These are phyloP conservation scores for Xylariales sp. DNA, from an alignment of 2,329 filamentous ascomycete species.

Conservation along the genomic window DNA sequence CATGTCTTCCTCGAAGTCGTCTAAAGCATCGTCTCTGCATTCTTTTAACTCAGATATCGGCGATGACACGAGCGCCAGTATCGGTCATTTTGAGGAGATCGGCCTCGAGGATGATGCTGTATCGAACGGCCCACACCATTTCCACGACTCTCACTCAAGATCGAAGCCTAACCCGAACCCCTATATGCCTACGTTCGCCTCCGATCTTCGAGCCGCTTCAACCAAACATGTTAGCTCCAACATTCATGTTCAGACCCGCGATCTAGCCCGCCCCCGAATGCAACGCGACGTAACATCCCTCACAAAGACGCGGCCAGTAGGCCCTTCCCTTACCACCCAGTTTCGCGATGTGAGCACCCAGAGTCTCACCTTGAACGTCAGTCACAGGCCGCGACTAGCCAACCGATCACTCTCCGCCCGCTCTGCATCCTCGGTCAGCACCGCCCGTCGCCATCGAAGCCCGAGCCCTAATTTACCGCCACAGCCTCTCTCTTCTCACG, in stretches of 20 bases:
- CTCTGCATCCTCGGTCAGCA: conserved; percentile 55
- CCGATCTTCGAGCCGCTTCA: conserved; percentile 55
- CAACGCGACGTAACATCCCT: conserved; percentile 50
- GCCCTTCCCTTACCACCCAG: conserved; percentile 60
- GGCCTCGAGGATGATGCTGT: conserved; percentile 78
- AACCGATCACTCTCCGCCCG: conserved; percentile 53
- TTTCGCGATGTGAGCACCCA: conserved; percentile 59
- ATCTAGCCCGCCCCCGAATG: conserved; percentile 45
- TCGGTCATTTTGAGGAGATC: conserved; percentile 92
- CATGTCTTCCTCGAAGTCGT: conserved; percentile 85
- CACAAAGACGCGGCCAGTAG: conserved; percentile 55
- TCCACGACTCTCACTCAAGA: conserved; percentile 53
- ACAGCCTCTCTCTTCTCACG: conserved; percentile 57
- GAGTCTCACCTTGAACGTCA: conserved; percentile 50
- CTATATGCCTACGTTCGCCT: conserved; percentile 61
- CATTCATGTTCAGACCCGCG: conserved; percentile 47
- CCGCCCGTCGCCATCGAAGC: conserved; percentile 59
- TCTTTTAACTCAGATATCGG: conserved; percentile 81
- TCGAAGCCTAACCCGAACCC: conserved; percentile 54
- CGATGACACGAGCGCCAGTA: conserved; percentile 75
- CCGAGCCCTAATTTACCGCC: conserved; percentile 60
- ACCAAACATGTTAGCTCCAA: conserved; percentile 47
- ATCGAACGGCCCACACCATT: conserved; percentile 50
- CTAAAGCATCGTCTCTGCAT: conserved; percentile 88
- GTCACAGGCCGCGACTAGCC: conserved; percentile 47